Evolutionary conservation across 305 asterid species (phyloP).

Genomic region (Fraxinus paxiana): DNA sequence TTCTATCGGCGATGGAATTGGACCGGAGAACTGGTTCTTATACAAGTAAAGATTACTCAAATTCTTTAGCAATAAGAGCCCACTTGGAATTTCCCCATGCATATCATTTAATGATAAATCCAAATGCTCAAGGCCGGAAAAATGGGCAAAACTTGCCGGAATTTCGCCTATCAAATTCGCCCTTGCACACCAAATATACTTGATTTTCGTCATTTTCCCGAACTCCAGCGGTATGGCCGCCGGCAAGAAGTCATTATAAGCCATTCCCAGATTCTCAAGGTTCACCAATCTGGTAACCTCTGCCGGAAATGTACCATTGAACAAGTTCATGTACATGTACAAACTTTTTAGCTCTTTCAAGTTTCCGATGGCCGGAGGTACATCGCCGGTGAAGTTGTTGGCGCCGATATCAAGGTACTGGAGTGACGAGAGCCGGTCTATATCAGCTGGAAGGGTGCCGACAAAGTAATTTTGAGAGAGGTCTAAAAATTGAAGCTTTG

Average conservation of each 20-base stretch:
- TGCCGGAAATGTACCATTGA: slow-evolving; percentile 58
- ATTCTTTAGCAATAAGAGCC: slow-evolving; percentile 56
- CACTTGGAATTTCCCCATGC: slow-evolving; percentile 56
- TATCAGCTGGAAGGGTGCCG: slow-evolving; percentile 53
- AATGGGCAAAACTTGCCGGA: slow-evolving; percentile 42
- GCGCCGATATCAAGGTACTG: slow-evolving; percentile 46
- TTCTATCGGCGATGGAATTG: slow-evolving; percentile 50
- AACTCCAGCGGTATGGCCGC: slow-evolving; percentile 55
- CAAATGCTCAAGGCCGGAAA: slow-evolving; percentile 49
- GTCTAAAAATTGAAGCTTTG: slow-evolving; percentile 46
- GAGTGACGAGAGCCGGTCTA: slow-evolving; percentile 46
- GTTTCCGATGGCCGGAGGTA: slow-evolving; percentile 64
- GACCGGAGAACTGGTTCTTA: slow-evolving; percentile 54
- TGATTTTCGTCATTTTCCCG: slow-evolving; percentile 46
- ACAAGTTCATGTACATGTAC: slow-evolving; percentile 40
- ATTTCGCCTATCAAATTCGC: slow-evolving; percentile 45
- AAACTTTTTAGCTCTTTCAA: slow-evolving; percentile 38
- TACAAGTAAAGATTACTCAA: slow-evolving; percentile 42
- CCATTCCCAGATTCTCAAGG: slow-evolving; percentile 50
- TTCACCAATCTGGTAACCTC: slow-evolving; percentile 60
- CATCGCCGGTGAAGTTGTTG: slow-evolving; percentile 71
- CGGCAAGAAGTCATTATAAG: slow-evolving; percentile 52
- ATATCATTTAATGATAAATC: slow-evolving; percentile 55
- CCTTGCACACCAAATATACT: slow-evolving; percentile 43
- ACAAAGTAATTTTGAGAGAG: slow-evolving; percentile 57